Base-by-base conservation (phyloP, 1,139 yeast genomes). In the Hansenula anomala region DNA sequence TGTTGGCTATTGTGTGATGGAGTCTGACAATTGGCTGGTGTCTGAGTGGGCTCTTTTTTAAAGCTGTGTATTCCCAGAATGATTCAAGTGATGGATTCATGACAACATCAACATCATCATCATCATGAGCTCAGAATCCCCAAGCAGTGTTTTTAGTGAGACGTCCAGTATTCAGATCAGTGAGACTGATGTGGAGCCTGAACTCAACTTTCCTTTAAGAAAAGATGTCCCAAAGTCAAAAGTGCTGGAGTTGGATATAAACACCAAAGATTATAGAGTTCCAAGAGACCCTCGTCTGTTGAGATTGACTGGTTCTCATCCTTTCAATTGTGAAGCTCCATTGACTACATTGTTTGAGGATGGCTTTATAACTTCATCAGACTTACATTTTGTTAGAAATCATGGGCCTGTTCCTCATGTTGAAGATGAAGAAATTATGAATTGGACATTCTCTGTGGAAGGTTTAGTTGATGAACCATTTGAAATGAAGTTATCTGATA, bases 261-360 rank as follows among this genome's bases (percentile, higher is more conserved):
- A 55, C 33, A 58, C 64, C 1, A 51, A 56, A 19, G 65, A 61
- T 33, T 38, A 41, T 26, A 54, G 51, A 37, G 63, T 61, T 34
- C 45, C 58, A 6, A 47, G 65, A 39, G 63, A 60, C 41, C 52
- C 49, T 16, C 43, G 62, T 12, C 37, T 61, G 33, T 43, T 60
- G 23, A 47, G 65, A 15, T 45, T 60, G n/a, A 61, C 65, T 2
- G 65, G 64, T 6, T 43, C 58, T 5, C 65, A 61, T 37, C 65
- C 65, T 4, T 58, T 61, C 45, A 61, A 61, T 39, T 45, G 50
- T 32, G 65, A 61, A 41, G 51, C 65, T 6, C 63, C 63, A 4
- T 43, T 59, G 14, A 31, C 59, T 3, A 35, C 49, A 12, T 46
- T 56, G 7, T 59, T 49, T 36, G 43, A 52, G 7, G 47, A 51